Evolutionary conservation across 345 rosid genomes (phyloP).

Genomic region (Isatis tinctoria): DNA sequence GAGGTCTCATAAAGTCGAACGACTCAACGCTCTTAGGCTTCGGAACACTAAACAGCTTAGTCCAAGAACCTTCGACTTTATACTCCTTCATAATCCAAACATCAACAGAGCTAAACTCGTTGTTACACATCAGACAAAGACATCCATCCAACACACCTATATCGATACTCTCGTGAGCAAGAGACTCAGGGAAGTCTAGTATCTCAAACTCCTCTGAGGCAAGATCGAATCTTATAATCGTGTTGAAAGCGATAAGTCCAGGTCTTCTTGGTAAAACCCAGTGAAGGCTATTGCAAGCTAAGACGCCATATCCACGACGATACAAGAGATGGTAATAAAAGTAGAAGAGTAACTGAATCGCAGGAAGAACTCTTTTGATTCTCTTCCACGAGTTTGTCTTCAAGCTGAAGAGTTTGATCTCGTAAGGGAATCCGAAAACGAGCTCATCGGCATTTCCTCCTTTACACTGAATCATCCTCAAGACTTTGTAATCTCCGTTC

Average conservation of each 20-base stretch:
- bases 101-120: constrained; percentile 34
- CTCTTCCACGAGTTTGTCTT: constrained; percentile 36
- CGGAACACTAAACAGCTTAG: constrained; percentile 32
- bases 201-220: constrained; percentile 33
- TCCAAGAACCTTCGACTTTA: constrained; percentile 50
- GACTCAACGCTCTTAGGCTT: constrained; percentile 20
- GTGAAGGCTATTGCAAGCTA: constrained; percentile 47
- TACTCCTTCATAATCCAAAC: constrained; percentile 63
- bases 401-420: constrained; percentile 41
- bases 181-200: constrained; percentile 37
- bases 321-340: constrained; percentile 22
- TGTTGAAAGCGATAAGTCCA: constrained; percentile 6
- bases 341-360: constrained; percentile 5
- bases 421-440: constrained; percentile 21
- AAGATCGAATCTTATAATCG: constrained; percentile 46
- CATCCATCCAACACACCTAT: constrained; percentile 45
- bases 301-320: constrained; percentile 38
- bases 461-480: constrained; percentile 46
- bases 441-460: constrained; percentile 10
- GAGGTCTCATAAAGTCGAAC: constrained; percentile 41
- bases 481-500: constrained; percentile 46
- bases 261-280: constrained; percentile 41
- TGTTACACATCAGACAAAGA: constrained; percentile 40
- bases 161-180: constrained; percentile 16
- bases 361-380: constrained; percentile 28